Evolutionary conservation across 108 stramenopile genomes (phyloP).

Genomic region (Fragilaria radians): DNA sequence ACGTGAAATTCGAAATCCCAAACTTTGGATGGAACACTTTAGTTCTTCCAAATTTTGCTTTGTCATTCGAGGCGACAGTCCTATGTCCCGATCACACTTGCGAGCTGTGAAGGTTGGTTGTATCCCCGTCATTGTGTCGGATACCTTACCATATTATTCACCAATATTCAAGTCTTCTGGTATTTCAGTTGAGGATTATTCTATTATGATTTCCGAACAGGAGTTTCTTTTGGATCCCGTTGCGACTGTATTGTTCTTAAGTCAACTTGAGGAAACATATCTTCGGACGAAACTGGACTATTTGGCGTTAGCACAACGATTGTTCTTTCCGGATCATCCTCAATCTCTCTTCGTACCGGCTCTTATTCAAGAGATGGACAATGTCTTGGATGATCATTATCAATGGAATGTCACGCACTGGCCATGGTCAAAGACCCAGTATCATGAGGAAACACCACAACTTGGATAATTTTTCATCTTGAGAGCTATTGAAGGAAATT

Average conservation of each 20-base stretch:
- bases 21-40: constrained; percentile 21
- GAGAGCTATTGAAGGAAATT: too few relatives aligned
- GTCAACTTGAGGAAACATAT: constrained; percentile 5
- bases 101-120: constrained; percentile 28
- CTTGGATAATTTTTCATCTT: too few relatives aligned
- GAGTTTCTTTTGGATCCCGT: constrained; percentile 18
- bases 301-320: constrained; percentile 19
- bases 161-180: constrained; percentile 7
- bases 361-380: constrained; percentile 19
- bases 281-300: constrained; percentile 25
- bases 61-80: constrained; percentile 33
- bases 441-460: too few relatives aligned
- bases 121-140: constrained; percentile 30
- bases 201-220: constrained; percentile 19
- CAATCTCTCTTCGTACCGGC: constrained; percentile 32
- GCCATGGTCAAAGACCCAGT: too few relatives aligned
- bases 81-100: constrained; percentile 11
- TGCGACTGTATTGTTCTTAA: constrained; percentile 5
- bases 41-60: constrained; percentile 27
- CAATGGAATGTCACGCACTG: too few relatives aligned
- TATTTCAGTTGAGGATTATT: constrained; percentile 22
- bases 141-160: constrained; percentile 19
- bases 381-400: constrained; percentile 7
- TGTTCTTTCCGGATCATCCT: constrained; percentile 22
- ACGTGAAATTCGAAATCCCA: too few relatives aligned